A percentile compares a stretch with the other conserved stretches of the same genome.
These are phyloP conservation scores for Colletotrichum sidae DNA, from an alignment of 2,329 filamentous ascomycete genomes.

Conservation along the genomic window DNA sequence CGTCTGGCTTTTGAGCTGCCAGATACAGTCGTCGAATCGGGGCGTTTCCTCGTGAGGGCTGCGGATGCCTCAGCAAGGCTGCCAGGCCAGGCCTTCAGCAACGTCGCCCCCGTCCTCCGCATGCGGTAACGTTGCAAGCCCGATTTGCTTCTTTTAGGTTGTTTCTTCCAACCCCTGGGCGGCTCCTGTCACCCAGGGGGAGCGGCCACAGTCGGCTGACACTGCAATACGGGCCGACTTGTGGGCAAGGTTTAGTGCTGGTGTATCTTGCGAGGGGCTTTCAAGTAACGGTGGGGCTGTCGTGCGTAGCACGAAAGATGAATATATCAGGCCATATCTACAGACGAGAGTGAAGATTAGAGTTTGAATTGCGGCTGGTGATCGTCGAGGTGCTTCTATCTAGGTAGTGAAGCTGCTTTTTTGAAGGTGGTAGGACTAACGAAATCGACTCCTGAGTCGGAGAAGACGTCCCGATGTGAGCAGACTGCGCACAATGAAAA, in stretches of 20 bases:
- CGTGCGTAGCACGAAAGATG: background rate
- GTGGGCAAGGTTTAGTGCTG: background rate
- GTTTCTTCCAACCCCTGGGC: background rate
- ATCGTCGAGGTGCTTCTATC: background rate
- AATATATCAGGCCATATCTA: conserved; percentile 18
- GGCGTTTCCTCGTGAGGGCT: background rate
- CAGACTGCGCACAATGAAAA: no score
- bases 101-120: background rate
- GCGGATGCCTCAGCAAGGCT: background rate
- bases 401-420: background rate
- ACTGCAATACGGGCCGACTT: conserved; percentile 10
- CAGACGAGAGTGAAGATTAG: conserved; percentile 12
- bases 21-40: background rate
- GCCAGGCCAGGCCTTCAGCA: no score
- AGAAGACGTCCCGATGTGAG: background rate
- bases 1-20: conserved; percentile 5
- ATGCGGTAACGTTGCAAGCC: conserved; percentile 7
- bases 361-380: background rate
- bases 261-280: background rate
- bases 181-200: no score
- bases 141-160: background rate
- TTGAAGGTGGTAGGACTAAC: no score
- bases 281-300: conserved; percentile 8
- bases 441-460: background rate
- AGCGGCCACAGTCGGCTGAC: conserved; percentile 4